These are phyloP conservation scores for Rugosomyces carneus DNA, from an alignment of 1,284 basidiomycete species.

Conservation along the genomic window DNA sequence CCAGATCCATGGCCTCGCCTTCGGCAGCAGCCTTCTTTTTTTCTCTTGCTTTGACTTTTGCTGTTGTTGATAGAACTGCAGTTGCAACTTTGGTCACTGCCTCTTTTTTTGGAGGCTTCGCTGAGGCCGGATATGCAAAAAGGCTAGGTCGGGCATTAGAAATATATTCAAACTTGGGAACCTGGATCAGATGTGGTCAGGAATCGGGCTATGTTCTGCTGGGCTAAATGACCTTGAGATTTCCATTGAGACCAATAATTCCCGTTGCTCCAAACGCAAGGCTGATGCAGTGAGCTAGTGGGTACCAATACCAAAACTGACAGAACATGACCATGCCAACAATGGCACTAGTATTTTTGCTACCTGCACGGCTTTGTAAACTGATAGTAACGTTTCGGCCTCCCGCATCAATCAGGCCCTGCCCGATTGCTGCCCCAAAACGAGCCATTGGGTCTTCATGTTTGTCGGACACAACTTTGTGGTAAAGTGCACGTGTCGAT, in stretches of 20 bases:
- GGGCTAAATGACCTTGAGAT: constrained; percentile 62
- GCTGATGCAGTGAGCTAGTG: constrained; percentile 88
- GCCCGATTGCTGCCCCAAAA: constrained; percentile 90
- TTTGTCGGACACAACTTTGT: constrained; percentile 88
- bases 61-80: constrained; percentile 92
- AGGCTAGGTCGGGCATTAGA: constrained; percentile 85
- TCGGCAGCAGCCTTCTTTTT: constrained; percentile 82
- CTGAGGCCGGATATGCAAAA: constrained; percentile 83
- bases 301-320: constrained; percentile 99
- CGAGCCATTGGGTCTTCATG: constrained; percentile 97
- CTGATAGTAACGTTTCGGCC: constrained; percentile 93
- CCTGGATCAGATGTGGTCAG: constrained; percentile 34
- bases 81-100: constrained; percentile 85
- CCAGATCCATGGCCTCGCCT: constrained; percentile 76
- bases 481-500: constrained; percentile 75
- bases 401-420: constrained; percentile 94
- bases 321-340: constrained; percentile 95
- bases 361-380: constrained; percentile 86
- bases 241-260: constrained; percentile 83
- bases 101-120: constrained; percentile 88
- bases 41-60: constrained; percentile 88
- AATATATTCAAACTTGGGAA: constrained; percentile 85
- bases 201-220: background rate
- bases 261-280: constrained; percentile 92
- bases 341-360: constrained; percentile 85